These are phyloP conservation scores for Hippophae tibetana DNA, from an alignment of 306 rosid genomes.

Conservation along the genomic window DNA sequence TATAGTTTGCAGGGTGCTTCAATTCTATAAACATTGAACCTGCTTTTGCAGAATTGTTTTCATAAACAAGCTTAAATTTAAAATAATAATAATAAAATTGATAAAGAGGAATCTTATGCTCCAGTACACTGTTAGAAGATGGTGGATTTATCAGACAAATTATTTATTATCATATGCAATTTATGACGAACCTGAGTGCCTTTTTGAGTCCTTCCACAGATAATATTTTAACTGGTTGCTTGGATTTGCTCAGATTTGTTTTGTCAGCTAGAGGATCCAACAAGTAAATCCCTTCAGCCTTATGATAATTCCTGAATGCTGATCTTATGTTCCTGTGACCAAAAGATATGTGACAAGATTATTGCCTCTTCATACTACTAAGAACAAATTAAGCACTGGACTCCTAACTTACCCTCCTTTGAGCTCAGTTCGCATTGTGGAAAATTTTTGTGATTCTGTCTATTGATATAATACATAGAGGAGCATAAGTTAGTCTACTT, in stretches of 20 bases:
- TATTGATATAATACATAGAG: conserved; percentile 24
- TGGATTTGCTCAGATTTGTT: conserved; percentile 37
- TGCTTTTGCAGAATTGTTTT: no score
- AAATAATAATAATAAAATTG: no score
- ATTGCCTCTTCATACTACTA: no score
- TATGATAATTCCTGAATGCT: conserved; percentile 48
- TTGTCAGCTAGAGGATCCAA: conserved; percentile 57
- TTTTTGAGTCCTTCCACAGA: conserved; percentile 70
- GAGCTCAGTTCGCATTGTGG: conserved; percentile 68
- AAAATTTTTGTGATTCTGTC: conserved; percentile 67
- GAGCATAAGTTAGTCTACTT: conserved; percentile 1
- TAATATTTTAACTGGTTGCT: conserved; percentile 49
- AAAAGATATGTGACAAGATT: conserved; percentile 10
- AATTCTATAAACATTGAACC: no score
- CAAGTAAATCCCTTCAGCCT: conserved; percentile 72
- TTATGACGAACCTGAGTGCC: conserved; percentile 68
- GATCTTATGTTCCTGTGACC: conserved; percentile 63
- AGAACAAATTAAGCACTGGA: conserved; percentile 5
- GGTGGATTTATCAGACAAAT: conserved; percentile 1
- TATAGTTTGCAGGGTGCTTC: neutral
- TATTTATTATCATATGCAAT: neutral
- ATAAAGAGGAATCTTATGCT: neutral
- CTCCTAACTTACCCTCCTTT: conserved; percentile 70
- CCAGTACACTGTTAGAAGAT: neutral
- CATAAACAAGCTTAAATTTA: no score